These are phyloP conservation scores for Spathaspora arborariae DNA, from an alignment of 805 yeast genomes.

Conservation along the genomic window DNA sequence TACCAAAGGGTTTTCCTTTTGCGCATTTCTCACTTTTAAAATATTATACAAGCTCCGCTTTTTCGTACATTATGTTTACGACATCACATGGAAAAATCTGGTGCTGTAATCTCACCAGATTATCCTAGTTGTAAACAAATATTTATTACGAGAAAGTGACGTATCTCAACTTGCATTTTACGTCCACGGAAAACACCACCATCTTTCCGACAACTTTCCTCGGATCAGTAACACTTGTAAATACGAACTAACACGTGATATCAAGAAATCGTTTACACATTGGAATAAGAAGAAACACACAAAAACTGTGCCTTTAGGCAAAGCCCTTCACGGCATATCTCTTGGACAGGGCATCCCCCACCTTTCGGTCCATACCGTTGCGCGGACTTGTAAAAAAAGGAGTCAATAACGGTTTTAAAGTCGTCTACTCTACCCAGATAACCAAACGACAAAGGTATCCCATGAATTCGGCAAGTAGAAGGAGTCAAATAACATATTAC, in stretches of 20 bases:
- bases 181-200: neutral
- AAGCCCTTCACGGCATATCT: neutral
- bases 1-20: neutral
- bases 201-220: neutral
- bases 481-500: no score
- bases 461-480: no score
- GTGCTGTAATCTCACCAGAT: no score
- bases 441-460: no score
- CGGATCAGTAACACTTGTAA: neutral
- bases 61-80: neutral
- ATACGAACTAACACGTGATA: neutral
- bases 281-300: neutral
- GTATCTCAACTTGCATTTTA: no score
- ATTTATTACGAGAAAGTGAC: no score
- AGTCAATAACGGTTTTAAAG: no score
- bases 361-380: no score
- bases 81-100: no score
- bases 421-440: no score
- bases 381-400: no score
- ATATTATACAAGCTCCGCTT: neutral
- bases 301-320: neutral
- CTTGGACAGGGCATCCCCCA: no score
- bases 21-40: neutral
- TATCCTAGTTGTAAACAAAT: neutral
- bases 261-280: neutral